A percentile compares a stretch with the other conserved stretches of the same genome.
These are phyloP conservation scores for Psophocarpus tetragonolobus DNA, from an alignment of 306 rosid species.

Conservation along the genomic window DNA sequence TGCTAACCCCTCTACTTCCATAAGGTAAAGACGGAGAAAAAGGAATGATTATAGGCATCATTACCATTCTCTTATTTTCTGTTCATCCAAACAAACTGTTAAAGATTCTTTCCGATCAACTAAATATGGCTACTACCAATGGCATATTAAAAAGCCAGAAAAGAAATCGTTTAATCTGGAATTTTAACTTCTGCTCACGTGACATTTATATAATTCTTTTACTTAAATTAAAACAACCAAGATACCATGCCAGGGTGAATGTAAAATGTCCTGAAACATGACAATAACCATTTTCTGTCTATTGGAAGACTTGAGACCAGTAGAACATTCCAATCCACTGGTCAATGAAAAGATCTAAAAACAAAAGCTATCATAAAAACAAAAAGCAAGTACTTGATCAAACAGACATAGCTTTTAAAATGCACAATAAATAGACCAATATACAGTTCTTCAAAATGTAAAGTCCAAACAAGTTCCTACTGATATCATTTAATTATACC, in stretches of 20 bases:
- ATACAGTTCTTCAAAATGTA: slow-evolving; percentile 13
- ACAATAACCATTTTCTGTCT: slow-evolving; percentile 9
- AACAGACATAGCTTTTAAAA: slow-evolving; percentile 9
- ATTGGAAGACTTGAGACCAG: background rate
- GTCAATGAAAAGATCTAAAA: slow-evolving; percentile 14
- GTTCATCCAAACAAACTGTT: background rate
- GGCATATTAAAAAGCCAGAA: background rate
- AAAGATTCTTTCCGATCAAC: background rate
- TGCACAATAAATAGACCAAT: slow-evolving; percentile 3
- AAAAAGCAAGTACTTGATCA: background rate
- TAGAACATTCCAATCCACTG: background rate
- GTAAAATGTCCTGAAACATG: background rate
- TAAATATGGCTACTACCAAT: background rate
- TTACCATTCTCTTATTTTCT: background rate
- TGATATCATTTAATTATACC: slow-evolving; percentile 47
- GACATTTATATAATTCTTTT: background rate
- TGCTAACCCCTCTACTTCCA: background rate
- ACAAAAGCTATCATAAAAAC: background rate
- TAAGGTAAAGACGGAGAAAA: background rate
- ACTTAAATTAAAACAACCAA: slow-evolving; percentile 19
- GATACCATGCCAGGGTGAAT: background rate
- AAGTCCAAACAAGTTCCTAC: slow-evolving; percentile 22
- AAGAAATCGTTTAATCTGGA: background rate
- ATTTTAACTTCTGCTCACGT: background rate
- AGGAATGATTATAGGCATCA: background rate